These are phyloP conservation scores for Sclerotinia glacialis DNA, from an alignment of 2,329 filamentous ascomycete species.

Conservation along the genomic window DNA sequence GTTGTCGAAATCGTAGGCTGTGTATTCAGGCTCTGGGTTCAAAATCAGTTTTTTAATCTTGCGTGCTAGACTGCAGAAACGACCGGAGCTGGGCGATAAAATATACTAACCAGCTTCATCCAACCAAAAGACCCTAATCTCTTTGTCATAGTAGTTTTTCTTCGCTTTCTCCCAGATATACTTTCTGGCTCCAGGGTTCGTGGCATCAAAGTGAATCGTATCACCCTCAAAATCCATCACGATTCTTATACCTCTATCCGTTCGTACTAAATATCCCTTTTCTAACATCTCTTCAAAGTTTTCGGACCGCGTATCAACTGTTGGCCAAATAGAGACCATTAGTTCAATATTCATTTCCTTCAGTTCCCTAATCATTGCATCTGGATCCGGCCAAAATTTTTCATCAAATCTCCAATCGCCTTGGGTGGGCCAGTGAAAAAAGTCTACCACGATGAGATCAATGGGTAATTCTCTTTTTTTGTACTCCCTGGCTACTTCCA, in stretches of 20 bases:
- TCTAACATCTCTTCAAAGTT: conserved; percentile 63
- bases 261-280: conserved; percentile 57
- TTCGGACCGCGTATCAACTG: conserved; percentile 56
- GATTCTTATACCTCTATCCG: conserved; percentile 57
- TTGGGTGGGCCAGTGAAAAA: conserved; percentile 65
- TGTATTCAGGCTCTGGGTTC: conserved; percentile 59
- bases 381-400: conserved; percentile 62
- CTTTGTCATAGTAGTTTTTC: conserved; percentile 59
- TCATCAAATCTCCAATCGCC: conserved; percentile 67
- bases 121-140: conserved; percentile 65
- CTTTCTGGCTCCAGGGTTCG: conserved; percentile 55
- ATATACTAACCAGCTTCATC: conserved; percentile 52
- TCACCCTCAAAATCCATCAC: conserved; percentile 59
- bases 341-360: conserved; percentile 58
- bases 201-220: conserved; percentile 61
- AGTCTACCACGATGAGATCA: conserved; percentile 65
- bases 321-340: conserved; percentile 70
- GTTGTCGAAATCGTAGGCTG: conserved; percentile 63
- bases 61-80: background rate
- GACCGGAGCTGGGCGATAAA: background rate
- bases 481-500: conserved; percentile 60
- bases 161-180: conserved; percentile 60
- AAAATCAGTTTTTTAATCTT: background rate
- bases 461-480: conserved; percentile 54
- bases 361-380: conserved; percentile 62